Conservation (phyloP, 179 eudicot genomes). For the Vitellaria paradoxa region DNA sequence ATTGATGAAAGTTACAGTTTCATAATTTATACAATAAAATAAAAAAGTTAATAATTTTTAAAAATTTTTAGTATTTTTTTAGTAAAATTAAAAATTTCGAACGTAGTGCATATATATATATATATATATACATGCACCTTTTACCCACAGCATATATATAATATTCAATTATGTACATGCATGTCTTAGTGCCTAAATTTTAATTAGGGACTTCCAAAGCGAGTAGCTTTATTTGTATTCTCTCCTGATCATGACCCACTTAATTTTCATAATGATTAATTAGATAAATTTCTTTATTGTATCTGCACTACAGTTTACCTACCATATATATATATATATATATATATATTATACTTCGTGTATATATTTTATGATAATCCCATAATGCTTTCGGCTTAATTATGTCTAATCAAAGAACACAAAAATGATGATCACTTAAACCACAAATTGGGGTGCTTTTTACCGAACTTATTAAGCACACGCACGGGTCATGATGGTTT, state of each 20-base stretch:
- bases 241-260: not conserved
- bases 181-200: constrained; percentile 1
- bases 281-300: not conserved
- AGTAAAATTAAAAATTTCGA: too few species aligned
- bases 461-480: not conserved
- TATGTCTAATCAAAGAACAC: not conserved
- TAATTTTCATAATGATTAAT: not conserved
- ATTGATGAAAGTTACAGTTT: too few species aligned
- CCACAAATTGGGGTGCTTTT: not conserved
- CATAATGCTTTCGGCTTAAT: not conserved
- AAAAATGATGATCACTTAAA: not conserved
- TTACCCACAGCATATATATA: too few species aligned
- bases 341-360: not conserved
- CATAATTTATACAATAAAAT: too few species aligned
- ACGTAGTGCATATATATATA: too few species aligned
- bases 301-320: not conserved
- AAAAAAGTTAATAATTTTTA: too few species aligned
- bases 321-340: not conserved
- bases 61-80: not conserved
- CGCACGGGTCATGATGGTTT: not conserved
- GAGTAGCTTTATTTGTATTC: not conserved
- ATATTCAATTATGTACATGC: too few species aligned
- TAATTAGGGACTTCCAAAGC: not conserved
- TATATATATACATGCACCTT: not conserved
- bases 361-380: not conserved